These are phyloP conservation scores for Microascus cirrosus DNA, from an alignment of 2,329 filamentous ascomycete genomes.

Conservation along the genomic window DNA sequence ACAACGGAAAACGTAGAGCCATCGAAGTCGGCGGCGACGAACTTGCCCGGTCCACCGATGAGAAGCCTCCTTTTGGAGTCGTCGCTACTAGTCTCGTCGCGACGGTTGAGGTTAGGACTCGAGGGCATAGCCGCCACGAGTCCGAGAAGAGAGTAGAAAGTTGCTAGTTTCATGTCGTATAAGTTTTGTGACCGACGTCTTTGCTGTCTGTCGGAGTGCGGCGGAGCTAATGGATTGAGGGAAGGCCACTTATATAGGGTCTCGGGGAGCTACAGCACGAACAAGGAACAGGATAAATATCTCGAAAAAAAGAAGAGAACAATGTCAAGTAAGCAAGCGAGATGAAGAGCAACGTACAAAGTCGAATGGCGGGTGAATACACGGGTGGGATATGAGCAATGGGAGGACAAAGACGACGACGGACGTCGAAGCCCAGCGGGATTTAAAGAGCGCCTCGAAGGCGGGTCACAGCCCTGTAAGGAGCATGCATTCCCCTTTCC, in stretches of 20 bases:
- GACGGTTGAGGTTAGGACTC: background rate
- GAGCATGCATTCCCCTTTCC: background rate
- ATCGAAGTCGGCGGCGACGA: slow-evolving; percentile 29
- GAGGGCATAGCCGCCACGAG: slow-evolving; percentile 1
- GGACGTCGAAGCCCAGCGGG: background rate
- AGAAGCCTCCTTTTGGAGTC: slow-evolving; percentile 20
- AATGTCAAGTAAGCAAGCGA: background rate
- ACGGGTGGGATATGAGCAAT: background rate
- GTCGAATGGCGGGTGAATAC: background rate
- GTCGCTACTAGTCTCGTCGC: background rate
- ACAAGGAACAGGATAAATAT: background rate
- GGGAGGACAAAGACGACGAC: background rate
- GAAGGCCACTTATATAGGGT: background rate
- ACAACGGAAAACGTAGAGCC: slow-evolving; percentile 26
- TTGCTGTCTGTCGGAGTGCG: background rate
- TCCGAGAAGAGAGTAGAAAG: background rate
- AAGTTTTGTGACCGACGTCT: background rate
- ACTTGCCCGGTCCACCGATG: slow-evolving; percentile 26
- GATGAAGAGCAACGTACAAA: background rate
- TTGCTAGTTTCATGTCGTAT: background rate
- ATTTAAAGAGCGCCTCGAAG: background rate
- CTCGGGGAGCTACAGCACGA: background rate
- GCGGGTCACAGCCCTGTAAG: background rate
- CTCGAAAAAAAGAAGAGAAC: background rate
- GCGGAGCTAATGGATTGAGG: background rate